Evolutionary conservation across 441 rosid genomes (phyloP).

Genomic region (Populus hybrid): DNA sequence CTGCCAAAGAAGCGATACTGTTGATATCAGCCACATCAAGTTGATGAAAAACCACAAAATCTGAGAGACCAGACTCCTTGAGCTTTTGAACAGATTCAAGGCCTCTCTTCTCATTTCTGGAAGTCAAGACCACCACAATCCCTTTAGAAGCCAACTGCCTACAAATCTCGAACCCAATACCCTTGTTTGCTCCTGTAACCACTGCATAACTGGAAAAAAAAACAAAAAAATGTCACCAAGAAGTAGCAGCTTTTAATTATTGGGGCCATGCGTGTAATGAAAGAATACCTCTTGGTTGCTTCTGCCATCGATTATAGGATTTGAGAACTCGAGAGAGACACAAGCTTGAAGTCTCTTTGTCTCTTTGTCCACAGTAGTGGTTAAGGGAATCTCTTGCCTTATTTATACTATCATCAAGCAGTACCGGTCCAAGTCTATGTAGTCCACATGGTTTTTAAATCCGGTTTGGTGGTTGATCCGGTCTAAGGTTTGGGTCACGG

Average conservation of each 20-base stretch:
- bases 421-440: background rate
- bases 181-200: slow-evolving; percentile 3
- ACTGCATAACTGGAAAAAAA: slow-evolving; percentile 25
- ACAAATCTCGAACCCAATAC: slow-evolving; percentile 34
- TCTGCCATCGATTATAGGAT: slow-evolving; percentile 5
- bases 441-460: no score
- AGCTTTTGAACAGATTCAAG: slow-evolving; percentile 39
- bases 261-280: background rate
- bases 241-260: background rate
- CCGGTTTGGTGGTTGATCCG: no score
- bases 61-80: slow-evolving; percentile 19
- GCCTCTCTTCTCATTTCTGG: slow-evolving; percentile 45
- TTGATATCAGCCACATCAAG: slow-evolving; percentile 40
- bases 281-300: slow-evolving; percentile 11
- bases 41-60: slow-evolving; percentile 30
- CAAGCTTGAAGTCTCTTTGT: background rate
- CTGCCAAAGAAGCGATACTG: slow-evolving; percentile 30
- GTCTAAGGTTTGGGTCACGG: no score
- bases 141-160: slow-evolving; percentile 41
- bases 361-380: background rate
- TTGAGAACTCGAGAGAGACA: background rate
- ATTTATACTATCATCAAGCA: no score
- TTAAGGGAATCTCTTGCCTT: background rate
- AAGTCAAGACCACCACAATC: slow-evolving; percentile 34
- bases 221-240: background rate